These are phyloP conservation scores for Nicotiana noctiflora DNA, from an alignment of 257 asterid species.

Conservation along the genomic window DNA sequence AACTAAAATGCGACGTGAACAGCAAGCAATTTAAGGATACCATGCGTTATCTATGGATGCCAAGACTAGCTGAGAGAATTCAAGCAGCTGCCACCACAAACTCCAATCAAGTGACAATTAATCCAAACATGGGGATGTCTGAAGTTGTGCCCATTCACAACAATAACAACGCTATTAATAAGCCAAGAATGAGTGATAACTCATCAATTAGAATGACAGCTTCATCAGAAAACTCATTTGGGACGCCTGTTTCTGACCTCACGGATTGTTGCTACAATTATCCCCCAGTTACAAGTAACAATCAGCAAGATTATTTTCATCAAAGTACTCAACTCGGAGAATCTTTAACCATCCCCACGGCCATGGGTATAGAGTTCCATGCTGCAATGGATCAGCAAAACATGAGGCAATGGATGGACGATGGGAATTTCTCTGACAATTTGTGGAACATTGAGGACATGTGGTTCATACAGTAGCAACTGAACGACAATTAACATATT, in stretches of 20 bases:
- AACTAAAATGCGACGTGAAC: conserved; percentile 87
- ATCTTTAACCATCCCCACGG: conserved; percentile 40
- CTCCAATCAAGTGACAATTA: conserved; percentile 13
- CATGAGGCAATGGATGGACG: conserved; percentile 50
- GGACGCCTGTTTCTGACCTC: conserved; percentile 50
- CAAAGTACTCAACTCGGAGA: conserved; percentile 21
- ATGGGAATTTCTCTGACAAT: conserved; percentile 41
- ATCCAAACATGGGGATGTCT: background rate
- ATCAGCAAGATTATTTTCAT: conserved; percentile 31
- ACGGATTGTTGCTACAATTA: conserved; percentile 56
- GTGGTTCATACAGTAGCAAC: conserved; percentile 55
- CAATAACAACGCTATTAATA: background rate
- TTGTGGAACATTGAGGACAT: conserved; percentile 59
- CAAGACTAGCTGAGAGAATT: conserved; percentile 64
- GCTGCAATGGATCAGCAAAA: conserved; percentile 23
- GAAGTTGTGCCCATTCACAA: background rate
- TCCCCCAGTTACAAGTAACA: conserved; percentile 19
- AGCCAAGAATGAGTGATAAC: conserved; percentile 34
- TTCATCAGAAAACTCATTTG: conserved; percentile 57
- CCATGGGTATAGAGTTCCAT: conserved; percentile 9
- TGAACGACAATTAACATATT: conserved; percentile 16
- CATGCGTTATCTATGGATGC: conserved; percentile 93
- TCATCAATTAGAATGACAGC: conserved; percentile 43
- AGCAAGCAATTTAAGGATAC: conserved; percentile 90
- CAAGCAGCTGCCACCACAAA: conserved; percentile 44